phyloP scores from a whole-genome alignment of 2,329 filamentous ascomycete species.

The Magnaporthales sp. region DNA sequence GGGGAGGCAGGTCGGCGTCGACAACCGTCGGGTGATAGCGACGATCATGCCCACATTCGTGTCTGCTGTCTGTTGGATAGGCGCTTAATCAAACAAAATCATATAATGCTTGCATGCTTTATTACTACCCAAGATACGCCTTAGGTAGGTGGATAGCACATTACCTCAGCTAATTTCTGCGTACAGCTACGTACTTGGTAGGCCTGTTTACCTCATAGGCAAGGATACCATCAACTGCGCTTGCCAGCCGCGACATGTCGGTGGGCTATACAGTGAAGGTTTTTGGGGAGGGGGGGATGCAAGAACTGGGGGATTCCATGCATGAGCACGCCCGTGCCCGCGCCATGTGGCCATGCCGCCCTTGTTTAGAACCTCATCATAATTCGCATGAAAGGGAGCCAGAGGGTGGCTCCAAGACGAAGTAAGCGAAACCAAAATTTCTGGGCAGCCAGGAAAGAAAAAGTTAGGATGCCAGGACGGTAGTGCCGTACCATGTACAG shows the following conservation, averaged over 20 bases:
- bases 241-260: background rate
- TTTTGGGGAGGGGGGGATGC: too few species aligned
- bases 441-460: background rate
- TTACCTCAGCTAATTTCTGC: background rate
- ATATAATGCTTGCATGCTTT: background rate
- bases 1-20: background rate
- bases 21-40: background rate
- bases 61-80: background rate
- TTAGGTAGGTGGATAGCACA: background rate
- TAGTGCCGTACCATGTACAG: background rate
- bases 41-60: background rate
- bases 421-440: background rate
- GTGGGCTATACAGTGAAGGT: background rate
- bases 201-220: background rate
- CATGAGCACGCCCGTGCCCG: background rate
- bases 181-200: background rate
- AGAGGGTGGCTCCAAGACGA: background rate
- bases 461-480: background rate
- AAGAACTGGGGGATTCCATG: background rate
- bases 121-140: background rate
- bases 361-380: background rate
- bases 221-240: background rate
- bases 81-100: background rate
- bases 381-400: background rate
- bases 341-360: background rate